Conservation (phyloP, 352 stramenopile genomes). For the Thraustotheca clavata region DNA sequence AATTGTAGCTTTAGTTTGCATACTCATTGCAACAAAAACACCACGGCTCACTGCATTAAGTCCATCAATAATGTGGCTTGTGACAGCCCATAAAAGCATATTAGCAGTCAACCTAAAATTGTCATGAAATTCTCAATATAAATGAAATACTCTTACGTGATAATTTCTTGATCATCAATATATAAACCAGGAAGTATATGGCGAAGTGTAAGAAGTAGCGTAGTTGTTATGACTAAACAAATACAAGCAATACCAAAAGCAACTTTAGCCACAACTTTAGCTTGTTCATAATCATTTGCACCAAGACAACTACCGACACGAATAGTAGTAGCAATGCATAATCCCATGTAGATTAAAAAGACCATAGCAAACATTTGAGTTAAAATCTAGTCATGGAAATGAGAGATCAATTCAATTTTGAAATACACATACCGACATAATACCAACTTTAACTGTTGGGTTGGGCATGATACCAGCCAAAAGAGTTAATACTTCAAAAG, state of each 20-base stretch:
- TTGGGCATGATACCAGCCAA: conserved; percentile 51
- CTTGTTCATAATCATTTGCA: conserved; percentile 44
- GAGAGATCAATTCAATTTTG: too few species aligned
- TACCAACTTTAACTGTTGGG: conserved; percentile 49
- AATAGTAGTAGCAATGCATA: conserved; percentile 51
- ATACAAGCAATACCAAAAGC: conserved; percentile 34
- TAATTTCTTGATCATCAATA: conserved; percentile 55
- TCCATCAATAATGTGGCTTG: conserved; percentile 58
- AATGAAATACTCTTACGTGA: conserved; percentile 22
- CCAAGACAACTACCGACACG: conserved; percentile 66
- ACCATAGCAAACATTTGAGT: conserved; percentile 55
- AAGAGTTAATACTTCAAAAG: conserved; percentile 60
- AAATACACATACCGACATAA: conserved; percentile 44
- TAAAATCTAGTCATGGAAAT: conserved; percentile 28
- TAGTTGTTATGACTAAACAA: conserved; percentile 31
- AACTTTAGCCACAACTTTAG: conserved; percentile 45
- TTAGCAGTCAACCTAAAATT: conserved; percentile 26
- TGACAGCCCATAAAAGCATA: conserved; percentile 40
- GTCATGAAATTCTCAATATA: conserved; percentile 20
- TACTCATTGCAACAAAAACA: conserved; percentile 52
- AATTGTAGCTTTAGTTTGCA: conserved; percentile 48
- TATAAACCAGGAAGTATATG: conserved; percentile 46
- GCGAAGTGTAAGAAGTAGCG: conserved; percentile 38
- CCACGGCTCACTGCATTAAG: conserved; percentile 58
- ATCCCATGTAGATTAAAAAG: conserved; percentile 72